phyloP scores from a whole-genome alignment of 2,329 filamentous ascomycete species.

The Exophiala mesophila region DNA sequence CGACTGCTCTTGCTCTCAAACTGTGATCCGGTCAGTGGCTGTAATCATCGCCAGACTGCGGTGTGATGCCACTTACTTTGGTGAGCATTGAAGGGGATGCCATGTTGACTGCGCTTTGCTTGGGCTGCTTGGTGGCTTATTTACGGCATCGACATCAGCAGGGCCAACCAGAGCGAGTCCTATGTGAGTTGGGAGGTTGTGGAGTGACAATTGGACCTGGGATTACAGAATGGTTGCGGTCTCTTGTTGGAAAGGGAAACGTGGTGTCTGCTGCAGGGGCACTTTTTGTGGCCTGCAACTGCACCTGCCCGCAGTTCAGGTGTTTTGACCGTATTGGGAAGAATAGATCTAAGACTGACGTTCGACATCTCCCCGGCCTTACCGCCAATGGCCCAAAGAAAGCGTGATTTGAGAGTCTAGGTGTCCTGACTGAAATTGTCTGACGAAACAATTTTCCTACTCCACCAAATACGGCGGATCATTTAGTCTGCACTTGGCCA shows the following conservation, averaged over 20 bases:
- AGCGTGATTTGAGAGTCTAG: too few relatives aligned
- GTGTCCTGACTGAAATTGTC: too few relatives aligned
- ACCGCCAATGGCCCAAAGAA: too few relatives aligned
- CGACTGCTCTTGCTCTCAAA: conserved; percentile 64
- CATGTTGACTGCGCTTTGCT: conserved; percentile 17
- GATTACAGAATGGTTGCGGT: conserved; percentile 3
- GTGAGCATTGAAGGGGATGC: conserved; percentile 27
- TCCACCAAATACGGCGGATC: conserved; percentile 17
- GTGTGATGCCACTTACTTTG: conserved; percentile 23
- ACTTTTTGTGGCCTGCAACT: conserved; percentile 13
- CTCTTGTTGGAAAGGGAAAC: conserved; percentile 13
- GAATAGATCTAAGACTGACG: too few relatives aligned
- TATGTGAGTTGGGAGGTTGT: not conserved
- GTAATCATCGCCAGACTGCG: conserved; percentile 9
- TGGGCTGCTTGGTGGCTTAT: not conserved
- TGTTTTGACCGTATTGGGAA: too few relatives aligned
- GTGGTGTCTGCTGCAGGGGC: conserved; percentile 14
- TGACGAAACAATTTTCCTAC: too few relatives aligned
- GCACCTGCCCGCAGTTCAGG: conserved; percentile 11
- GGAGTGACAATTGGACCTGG: too few relatives aligned
- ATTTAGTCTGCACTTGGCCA: conserved; percentile 2
- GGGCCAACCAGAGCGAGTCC: too few relatives aligned
- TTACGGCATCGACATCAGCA: conserved; percentile 2
- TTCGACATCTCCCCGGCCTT: too few relatives aligned
- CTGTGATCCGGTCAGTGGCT: conserved; percentile 35